Evolutionary conservation across 192 early-diverging fungal genomes (phyloP), one percentile per base, ranked within the genome.

Genomic region (Thoreauomyces humboldtii): DNA sequence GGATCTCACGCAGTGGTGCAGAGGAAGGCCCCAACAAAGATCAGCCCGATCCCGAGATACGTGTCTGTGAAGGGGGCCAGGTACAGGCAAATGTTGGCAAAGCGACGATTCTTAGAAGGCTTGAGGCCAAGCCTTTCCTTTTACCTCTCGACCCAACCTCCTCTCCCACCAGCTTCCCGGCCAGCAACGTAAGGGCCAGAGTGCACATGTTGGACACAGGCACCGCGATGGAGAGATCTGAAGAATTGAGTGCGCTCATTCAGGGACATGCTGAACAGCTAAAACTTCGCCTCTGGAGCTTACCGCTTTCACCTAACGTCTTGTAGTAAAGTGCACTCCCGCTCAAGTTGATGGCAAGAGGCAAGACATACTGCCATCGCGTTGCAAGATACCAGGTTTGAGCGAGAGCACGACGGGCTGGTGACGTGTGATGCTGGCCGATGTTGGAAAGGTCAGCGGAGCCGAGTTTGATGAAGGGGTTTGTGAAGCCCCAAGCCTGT

Each of bases 311-410:
- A 24, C 92, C 89, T 34, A 98, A 74, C 0, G 93, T 93, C 71
- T 92, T 89, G 72, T 98, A 98, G 74, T 93, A 98, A 41, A 94
- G 89, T 1, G 86, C 79, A 0, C 92, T 94, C 32, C 96, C 96
- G 64, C 88, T 90, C 36, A 98, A 80, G 72, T 98, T 98, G 29
- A 98, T 69, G 7, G 77, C 81, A 15, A 96, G 71, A 3, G 96
- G 94, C 7, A 96, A 47, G 15, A 98, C 74, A 65, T 92, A 98
- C 81, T 91, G 88, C 92, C 91, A 95, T 37, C 86, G 84, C 7
- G 91, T 94, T 32, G 90, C 75, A 33, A 97, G 75, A 63, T 84
- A 97, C 66, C 75, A 79, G 1, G n/a, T n/a, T n/a, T n/a, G n/a
- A n/a, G n/a, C n/a, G n/a, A n/a, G 66, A 53, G 28, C 79, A 63